phyloP scores from a whole-genome alignment of 257 asterid genomes.

The Plantago ovata region DNA sequence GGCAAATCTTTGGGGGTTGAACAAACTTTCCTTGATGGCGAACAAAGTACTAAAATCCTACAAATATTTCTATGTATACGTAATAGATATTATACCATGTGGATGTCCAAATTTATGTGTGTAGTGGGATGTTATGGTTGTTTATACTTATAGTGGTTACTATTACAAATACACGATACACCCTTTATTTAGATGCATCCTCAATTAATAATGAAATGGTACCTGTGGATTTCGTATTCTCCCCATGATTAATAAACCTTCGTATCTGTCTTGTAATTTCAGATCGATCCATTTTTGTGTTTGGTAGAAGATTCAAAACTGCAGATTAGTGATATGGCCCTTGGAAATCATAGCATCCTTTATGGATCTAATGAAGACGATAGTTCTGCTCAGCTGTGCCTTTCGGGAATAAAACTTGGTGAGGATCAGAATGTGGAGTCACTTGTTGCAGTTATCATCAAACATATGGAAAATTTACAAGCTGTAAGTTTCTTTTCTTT shows the following conservation, averaged over 20 bases:
- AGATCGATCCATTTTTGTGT: constrained; percentile 88
- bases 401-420: constrained; percentile 55
- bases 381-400: constrained; percentile 52
- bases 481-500: constrained; percentile 36
- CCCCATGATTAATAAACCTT: neutral
- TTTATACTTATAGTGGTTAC: too few species aligned
- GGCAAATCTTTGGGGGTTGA: too few species aligned
- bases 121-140: too few species aligned
- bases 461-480: constrained; percentile 46
- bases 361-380: constrained; percentile 93
- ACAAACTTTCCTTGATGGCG: too few species aligned
- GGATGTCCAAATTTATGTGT: too few species aligned
- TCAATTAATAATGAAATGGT: too few species aligned
- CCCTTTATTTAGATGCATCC: too few species aligned
- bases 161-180: too few species aligned
- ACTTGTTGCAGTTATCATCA: constrained; percentile 58
- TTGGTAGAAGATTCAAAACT: constrained; percentile 80
- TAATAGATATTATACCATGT: too few species aligned
- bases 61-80: too few species aligned
- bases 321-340: constrained; percentile 49
- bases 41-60: too few species aligned
- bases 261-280: constrained; percentile 22
- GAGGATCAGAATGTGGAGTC: constrained; percentile 59
- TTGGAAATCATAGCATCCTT: constrained; percentile 26
- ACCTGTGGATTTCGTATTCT: too few species aligned